Base-by-base conservation (phyloP, 208 protist species). In the Trichomonas tenax region DNA sequence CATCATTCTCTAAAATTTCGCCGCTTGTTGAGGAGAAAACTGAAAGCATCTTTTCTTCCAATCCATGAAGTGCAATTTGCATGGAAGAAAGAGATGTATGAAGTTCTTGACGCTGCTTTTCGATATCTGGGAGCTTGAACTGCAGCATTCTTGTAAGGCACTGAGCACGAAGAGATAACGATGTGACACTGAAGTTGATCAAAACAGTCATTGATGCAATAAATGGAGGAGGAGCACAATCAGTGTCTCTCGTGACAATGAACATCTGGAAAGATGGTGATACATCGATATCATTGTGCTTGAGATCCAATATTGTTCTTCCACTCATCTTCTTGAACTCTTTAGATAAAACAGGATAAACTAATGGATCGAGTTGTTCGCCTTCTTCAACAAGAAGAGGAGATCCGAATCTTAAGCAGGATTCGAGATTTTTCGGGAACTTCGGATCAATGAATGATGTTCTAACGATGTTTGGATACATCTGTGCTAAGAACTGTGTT, bases 171-270 rank as follows among this genome's bases (percentile, higher is more conserved):
- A 99, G 97, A 26, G 98, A 99, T 0, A 98, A 98, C 44, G 98
- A 98, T 23, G 99, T 99, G 26, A 99, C 98, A 6, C 99, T 99
- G 97, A 99, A 99, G 98, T 99, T 99, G 44, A 99, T 98, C 86
- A 99, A 97, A 82, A 98, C 99, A 38, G 99, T 98, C 96, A 99
- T 98, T n/a, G 98, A 98, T 72, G 98, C 99, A 40, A 99, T 97
- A 96, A 98, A 98, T 9, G 99, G 98, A 14, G 98, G 96, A 63
- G 99, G 99, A 96, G 99, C 98, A 82, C 98, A 98, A 45, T 98
- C 98, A n/a, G 98, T 98, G 97, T 99, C 98, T 49, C 99, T 98
- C 34, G 99, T 99, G 63, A 98, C 96, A 38, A 99, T 97, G 97
- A 99, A 99, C 10, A 99, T 98, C 58, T 97, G 96, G 97, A 99